Conservation (phyloP, 1,284 basidiomycete species). For the Meripilus lineatus region DNA sequence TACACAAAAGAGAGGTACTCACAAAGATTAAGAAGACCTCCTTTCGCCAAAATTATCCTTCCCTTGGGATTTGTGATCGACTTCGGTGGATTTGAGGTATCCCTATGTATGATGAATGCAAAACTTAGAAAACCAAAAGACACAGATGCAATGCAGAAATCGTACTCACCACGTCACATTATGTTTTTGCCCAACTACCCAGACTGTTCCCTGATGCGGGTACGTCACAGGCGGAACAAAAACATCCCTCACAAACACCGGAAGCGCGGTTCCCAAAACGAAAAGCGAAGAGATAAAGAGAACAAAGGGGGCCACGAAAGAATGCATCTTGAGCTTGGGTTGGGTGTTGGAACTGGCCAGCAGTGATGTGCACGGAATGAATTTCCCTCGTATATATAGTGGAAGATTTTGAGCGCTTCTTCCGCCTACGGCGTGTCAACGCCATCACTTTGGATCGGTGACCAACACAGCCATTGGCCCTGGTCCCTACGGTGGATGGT, state of each 20-base stretch:
- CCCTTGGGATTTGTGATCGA: slow-evolving; percentile 42
- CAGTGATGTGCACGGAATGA: no score
- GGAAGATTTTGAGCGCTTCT: no score
- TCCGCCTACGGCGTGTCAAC: no score
- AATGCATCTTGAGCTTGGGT: no score
- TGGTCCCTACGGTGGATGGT: no score
- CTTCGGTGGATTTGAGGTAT: slow-evolving; percentile 31
- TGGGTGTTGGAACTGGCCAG: no score
- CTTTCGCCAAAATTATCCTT: slow-evolving; percentile 33
- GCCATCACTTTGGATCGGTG: no score
- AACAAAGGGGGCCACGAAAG: no score
- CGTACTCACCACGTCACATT: slow-evolving; percentile 38
- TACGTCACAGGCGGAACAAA: slow-evolving; percentile 35
- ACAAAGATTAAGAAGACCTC: slow-evolving; percentile 24
- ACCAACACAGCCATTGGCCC: no score
- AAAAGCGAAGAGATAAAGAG: no score
- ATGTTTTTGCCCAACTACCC: slow-evolving; percentile 32
- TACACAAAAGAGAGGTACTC: background rate
- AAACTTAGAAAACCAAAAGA: background rate
- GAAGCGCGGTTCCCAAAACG: no score
- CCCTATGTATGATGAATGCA: slow-evolving; percentile 23
- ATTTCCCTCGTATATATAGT: no score
- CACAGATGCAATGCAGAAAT: background rate
- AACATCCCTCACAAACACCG: slow-evolving; percentile 42
- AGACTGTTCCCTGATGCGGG: slow-evolving; percentile 31